Conservation (phyloP, 1,284 basidiomycete species). For the Clitocybe nebularis region DNA sequence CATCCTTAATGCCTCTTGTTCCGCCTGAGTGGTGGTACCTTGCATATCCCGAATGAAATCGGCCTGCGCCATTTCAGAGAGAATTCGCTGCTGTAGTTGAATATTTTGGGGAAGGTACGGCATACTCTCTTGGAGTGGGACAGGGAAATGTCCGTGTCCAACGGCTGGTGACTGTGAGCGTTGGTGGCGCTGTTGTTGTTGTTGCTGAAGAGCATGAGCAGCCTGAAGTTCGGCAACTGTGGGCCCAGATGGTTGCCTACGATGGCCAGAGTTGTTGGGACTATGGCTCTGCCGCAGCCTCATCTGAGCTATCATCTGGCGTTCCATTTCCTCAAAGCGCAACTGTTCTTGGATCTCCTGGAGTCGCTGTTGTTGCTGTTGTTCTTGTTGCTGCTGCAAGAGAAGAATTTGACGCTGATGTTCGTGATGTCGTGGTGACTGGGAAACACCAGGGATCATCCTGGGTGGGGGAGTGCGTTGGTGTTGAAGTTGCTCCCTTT, state of each 20-base stretch:
- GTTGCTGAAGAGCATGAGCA: conserved; percentile 32
- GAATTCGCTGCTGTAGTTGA: conserved; percentile 66
- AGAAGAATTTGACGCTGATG: conserved; percentile 56
- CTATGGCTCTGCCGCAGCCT: conserved; percentile 36
- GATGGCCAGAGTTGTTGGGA: conserved; percentile 30
- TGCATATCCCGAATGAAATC: conserved; percentile 65
- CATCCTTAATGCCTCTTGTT: conserved; percentile 65
- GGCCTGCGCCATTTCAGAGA: conserved; percentile 67
- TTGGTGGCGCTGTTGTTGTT: conserved; percentile 36
- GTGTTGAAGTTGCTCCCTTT: conserved; percentile 35
- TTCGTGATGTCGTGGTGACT: conserved; percentile 70
- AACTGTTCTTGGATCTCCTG: conserved; percentile 58
- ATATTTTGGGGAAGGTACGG: conserved; percentile 55
- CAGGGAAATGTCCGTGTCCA: conserved; percentile 30
- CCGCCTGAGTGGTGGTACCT: conserved; percentile 44
- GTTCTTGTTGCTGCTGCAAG: conserved; percentile 58
- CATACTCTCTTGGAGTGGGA: conserved; percentile 40
- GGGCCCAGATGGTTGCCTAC: conserved; percentile 38
- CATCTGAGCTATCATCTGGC: conserved; percentile 35
- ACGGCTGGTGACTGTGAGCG: conserved; percentile 51
- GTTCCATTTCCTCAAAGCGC: conserved; percentile 56
- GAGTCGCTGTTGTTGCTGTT: conserved; percentile 54
- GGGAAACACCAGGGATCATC: conserved; percentile 59
- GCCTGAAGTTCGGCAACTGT: conserved; percentile 34
- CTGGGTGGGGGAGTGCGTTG: conserved; percentile 61